These are phyloP conservation scores for Canavalia gladiata DNA, from an alignment of 306 rosid genomes.

Conservation along the genomic window DNA sequence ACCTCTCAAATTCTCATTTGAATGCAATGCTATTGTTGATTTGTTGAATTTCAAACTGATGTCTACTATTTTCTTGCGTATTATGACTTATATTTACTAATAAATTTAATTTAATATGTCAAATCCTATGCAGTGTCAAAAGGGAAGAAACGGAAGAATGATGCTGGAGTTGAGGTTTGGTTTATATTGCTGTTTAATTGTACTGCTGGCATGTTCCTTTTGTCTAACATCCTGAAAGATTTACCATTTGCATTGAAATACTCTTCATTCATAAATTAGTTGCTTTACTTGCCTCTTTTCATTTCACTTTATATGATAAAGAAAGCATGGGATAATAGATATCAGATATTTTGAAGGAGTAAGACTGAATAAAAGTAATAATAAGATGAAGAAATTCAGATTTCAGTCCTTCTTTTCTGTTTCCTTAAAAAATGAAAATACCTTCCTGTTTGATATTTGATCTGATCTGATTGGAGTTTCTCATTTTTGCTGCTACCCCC, in stretches of 20 bases:
- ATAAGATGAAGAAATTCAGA: slow-evolving; percentile 28
- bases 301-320: slow-evolving; percentile 33
- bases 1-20: slow-evolving; percentile 38
- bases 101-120: slow-evolving; percentile 42
- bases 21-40: slow-evolving; percentile 26
- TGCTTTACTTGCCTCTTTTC: slow-evolving; percentile 29
- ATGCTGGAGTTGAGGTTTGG: slow-evolving; percentile 77
- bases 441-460: slow-evolving; percentile 18
- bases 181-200: slow-evolving; percentile 49
- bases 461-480: slow-evolving; percentile 29
- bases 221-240: slow-evolving; percentile 10
- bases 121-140: slow-evolving; percentile 67
- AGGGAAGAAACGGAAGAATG: slow-evolving; percentile 89
- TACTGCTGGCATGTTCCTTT: slow-evolving; percentile 19
- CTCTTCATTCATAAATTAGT: slow-evolving; percentile 19
- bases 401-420: slow-evolving; percentile 28
- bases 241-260: slow-evolving; percentile 3
- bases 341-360: slow-evolving; percentile 20
- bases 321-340: slow-evolving; percentile 12
- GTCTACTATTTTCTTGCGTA: slow-evolving; percentile 22
- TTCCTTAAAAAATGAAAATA: slow-evolving; percentile 15
- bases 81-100: slow-evolving; percentile 20
- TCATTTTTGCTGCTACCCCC: not conserved
- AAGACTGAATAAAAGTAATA: slow-evolving; percentile 15
- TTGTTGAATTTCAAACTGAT: slow-evolving; percentile 19